phyloP scores from a whole-genome alignment of 768 basidiomycete species.

The Mycena albidolilacea region DNA sequence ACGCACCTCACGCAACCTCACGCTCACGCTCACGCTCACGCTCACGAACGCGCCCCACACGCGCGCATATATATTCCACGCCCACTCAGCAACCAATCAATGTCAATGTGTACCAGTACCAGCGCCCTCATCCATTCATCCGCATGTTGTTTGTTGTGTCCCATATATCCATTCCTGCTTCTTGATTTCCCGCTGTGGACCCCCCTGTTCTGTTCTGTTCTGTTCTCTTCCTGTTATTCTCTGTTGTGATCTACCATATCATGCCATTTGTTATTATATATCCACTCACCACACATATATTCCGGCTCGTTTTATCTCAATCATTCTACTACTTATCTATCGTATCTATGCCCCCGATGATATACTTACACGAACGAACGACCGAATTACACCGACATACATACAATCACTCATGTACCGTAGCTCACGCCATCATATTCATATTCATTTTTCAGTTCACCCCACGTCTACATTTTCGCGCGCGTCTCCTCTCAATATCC shows the following conservation, averaged over 20 bases:
- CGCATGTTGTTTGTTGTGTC: conserved; percentile 32
- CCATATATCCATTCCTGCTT: conserved; percentile 7
- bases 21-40: background rate
- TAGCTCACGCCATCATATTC: conserved; percentile 18
- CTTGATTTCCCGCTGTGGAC: conserved; percentile 36
- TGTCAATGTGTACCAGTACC: conserved; percentile 37
- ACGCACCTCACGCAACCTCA: conserved; percentile 17
- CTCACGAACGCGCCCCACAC: conserved; percentile 1
- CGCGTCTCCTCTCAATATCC: conserved; percentile 20
- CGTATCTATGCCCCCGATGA: conserved; percentile 24
- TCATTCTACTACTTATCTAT: conserved; percentile 17
- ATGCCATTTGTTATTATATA: conserved; percentile 19
- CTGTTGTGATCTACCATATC: background rate
- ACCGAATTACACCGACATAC: background rate
- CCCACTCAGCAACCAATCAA: conserved; percentile 12
- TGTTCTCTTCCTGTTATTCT: background rate
- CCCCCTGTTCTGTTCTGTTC: conserved; percentile 8
- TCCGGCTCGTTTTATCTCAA: conserved; percentile 11
- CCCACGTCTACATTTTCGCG: background rate
- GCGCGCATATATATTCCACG: conserved; percentile 33
- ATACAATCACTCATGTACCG: conserved; percentile 25
- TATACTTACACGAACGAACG: conserved; percentile 10
- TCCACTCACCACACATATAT: conserved; percentile 10
- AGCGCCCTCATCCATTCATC: conserved; percentile 18
- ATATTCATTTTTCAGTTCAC: conserved; percentile 4